These are phyloP conservation scores for Exophiala dermatitidis DNA, from an alignment of 2,329 filamentous ascomycete genomes.

Conservation along the genomic window DNA sequence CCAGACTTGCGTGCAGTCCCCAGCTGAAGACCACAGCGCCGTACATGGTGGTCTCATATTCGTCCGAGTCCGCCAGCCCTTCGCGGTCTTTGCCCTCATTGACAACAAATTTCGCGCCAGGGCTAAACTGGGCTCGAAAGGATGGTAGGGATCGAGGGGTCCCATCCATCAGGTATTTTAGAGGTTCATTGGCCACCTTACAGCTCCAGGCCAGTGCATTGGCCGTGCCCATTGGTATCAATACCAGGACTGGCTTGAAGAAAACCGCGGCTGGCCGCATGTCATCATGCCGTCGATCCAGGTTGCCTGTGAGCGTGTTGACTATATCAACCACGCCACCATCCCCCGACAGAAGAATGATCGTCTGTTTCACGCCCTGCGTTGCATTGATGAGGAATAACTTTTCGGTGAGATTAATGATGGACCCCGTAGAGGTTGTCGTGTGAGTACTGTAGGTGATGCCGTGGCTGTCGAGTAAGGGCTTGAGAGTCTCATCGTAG, in stretches of 20 bases:
- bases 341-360: constrained; percentile 80
- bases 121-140: constrained; percentile 53
- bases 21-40: constrained; percentile 84
- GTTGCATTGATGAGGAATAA: constrained; percentile 46
- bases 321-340: constrained; percentile 78
- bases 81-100: constrained; percentile 41
- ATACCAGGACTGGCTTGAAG: constrained; percentile 49
- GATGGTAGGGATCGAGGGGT: constrained; percentile 50
- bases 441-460: constrained; percentile 50
- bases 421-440: constrained; percentile 57
- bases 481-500: constrained; percentile 50
- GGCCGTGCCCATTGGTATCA: constrained; percentile 49
- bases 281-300: constrained; percentile 26
- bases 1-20: constrained; percentile 79
- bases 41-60: constrained; percentile 36
- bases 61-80: constrained; percentile 12
- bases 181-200: constrained; percentile 21
- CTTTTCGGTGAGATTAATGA: constrained; percentile 55
- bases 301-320: constrained; percentile 50
- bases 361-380: constrained; percentile 46
- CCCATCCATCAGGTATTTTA: constrained; percentile 49
- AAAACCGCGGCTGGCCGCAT: constrained; percentile 25
- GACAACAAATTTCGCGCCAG: constrained; percentile 44
- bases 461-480: constrained; percentile 46
- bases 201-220: constrained; percentile 36